Evolutionary conservation across 176 grass and related monocot genomes (phyloP).

Genomic region (Carex pumila): DNA sequence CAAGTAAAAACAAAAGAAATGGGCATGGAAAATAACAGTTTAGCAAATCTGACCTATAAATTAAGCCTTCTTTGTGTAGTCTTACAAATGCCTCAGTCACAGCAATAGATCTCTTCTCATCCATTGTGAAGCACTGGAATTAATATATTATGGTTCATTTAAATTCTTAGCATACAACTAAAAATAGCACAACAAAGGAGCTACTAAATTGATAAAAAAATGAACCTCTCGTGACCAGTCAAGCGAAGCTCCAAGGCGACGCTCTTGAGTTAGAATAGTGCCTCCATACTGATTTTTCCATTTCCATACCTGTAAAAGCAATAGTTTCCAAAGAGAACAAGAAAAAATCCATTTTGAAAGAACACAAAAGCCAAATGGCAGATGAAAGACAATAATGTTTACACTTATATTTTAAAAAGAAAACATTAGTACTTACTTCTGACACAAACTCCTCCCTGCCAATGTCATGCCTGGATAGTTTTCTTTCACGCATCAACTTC

Average conservation of each 20-base stretch:
- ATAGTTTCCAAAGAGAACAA: slow-evolving; percentile 19
- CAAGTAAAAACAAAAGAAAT: neutral
- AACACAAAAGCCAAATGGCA: slow-evolving; percentile 12
- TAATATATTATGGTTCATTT: slow-evolving; percentile 22
- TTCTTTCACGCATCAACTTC: slow-evolving; percentile 85
- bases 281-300: slow-evolving; percentile 87
- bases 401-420: neutral
- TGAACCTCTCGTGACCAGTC: slow-evolving; percentile 88
- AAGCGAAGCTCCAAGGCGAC: slow-evolving; percentile 80
- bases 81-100: slow-evolving; percentile 91
- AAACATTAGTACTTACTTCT: slow-evolving; percentile 40
- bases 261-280: slow-evolving; percentile 75
- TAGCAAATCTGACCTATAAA: slow-evolving; percentile 61
- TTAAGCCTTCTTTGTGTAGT: slow-evolving; percentile 66
- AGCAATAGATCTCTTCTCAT: slow-evolving; percentile 69
- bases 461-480: slow-evolving; percentile 76
- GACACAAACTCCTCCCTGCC: slow-evolving; percentile 62
- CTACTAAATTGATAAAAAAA: slow-evolving; percentile 5
- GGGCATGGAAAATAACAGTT: neutral
- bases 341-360: slow-evolving; percentile 2
- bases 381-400: neutral
- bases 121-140: slow-evolving; percentile 93
- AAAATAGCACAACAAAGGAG: neutral
- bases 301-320: slow-evolving; percentile 60
- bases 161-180: neutral